Evolutionary conservation across 768 basidiomycete species (phyloP), one percentile per base, ranked within the genome.

Genomic region (Boletus pseudo-olivaceus): DNA sequence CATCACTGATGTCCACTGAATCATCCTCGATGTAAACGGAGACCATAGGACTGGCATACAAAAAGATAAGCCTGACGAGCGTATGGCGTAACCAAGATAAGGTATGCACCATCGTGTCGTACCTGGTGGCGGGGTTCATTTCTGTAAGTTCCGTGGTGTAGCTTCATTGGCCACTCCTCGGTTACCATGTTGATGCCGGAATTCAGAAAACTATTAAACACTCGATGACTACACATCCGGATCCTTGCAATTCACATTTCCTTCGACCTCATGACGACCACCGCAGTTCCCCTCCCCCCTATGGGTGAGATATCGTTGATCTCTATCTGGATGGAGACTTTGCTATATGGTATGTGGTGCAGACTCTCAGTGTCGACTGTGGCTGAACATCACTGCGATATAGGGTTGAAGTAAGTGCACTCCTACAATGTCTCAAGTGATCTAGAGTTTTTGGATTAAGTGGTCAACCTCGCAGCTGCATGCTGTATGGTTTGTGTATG

Each of bases 261-360:
- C 38, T 45, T 58, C 27, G 37, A 23, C 40, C 29, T 34, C 19
- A 59, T 59, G 58, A 35, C 58, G 17, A 34, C 35, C 33, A 7
- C 23, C 20, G 11, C 17, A n/a, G 15, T 5, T 15, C 3, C 20
- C 40, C 44, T 61, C 39, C 51, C 61, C 2, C 52, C 51, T 19
- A 45, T 62, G 51, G 60, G 39, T 30, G 44, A 53, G 30, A 51
- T 62, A 32, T 62, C 60, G 5, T 11, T 62, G 26, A 19, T 62
- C 1, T 45, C 55, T 41, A 62, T 58, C 30, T 62, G 60, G 60
- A 53, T 58, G 40, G 60, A 42, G 9, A 62, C 60, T 11, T 2
- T 62, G 19, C 60, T 62, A 10, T 62, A 62, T 49, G 60, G 60
- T 61, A 38, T 11, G 60, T 38, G 11, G 30, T n/a, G 8, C 8